Conservation (phyloP, 163 green algal genomes). For the Picocystis sp. region DNA sequence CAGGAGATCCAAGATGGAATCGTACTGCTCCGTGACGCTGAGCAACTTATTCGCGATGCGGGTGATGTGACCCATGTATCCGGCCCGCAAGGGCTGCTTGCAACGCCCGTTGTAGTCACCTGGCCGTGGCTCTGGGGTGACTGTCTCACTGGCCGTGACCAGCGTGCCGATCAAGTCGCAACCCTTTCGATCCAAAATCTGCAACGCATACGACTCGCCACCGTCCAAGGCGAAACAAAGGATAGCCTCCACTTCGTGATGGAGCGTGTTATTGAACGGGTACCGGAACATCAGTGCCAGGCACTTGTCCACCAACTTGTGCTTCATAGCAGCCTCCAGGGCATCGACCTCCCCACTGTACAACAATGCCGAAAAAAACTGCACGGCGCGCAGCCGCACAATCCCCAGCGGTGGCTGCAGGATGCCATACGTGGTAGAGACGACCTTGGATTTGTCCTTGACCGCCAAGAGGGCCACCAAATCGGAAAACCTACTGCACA, state of each 20-base stretch:
- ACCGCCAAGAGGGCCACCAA: too few relatives aligned
- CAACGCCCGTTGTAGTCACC: conserved; percentile 20
- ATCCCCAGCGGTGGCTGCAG: conserved; percentile 46
- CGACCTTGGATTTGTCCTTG: too few relatives aligned
- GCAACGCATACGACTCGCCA: neutral
- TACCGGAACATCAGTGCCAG: conserved; percentile 57
- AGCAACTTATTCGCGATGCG: conserved; percentile 49
- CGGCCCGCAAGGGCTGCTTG: conserved; percentile 34
- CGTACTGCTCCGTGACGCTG: conserved; percentile 7
- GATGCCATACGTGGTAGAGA: conserved; percentile 17
- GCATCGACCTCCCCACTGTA: conserved; percentile 11
- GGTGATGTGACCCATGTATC: conserved; percentile 79
- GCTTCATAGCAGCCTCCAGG: conserved; percentile 33
- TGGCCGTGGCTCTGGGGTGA: conserved; percentile 29
- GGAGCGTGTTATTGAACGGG: conserved; percentile 95
- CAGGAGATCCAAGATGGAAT: conserved; percentile 13
- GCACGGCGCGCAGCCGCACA: conserved; percentile 25
- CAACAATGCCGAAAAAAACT: neutral
- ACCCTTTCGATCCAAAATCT: neutral
- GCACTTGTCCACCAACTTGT: conserved; percentile 24
- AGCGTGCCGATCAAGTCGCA: conserved; percentile 2
- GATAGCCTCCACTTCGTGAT: conserved; percentile 36
- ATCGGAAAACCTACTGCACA: too few relatives aligned
- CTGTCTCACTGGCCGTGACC: neutral
- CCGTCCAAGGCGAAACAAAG: neutral